A percentile compares a stretch with the other conserved stretches of the same genome.
These are phyloP conservation scores for Aspergillus alliaceus DNA, from an alignment of 2,329 filamentous ascomycete species.

Conservation along the genomic window DNA sequence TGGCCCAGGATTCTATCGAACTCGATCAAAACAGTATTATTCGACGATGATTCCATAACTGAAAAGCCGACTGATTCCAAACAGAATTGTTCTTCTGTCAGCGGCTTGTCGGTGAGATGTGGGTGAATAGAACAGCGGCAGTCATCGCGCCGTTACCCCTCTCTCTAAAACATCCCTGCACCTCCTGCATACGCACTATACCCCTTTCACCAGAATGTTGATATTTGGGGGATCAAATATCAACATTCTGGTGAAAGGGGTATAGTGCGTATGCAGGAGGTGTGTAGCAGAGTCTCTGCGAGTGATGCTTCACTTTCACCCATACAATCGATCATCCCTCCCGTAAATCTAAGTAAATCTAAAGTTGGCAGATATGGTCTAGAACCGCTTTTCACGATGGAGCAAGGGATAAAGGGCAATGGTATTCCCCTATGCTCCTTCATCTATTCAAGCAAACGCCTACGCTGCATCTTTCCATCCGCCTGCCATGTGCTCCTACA, in stretches of 20 bases:
- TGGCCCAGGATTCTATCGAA: no score
- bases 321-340: neutral
- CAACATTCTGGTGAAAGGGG: neutral
- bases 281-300: neutral
- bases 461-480: neutral
- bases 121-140: neutral
- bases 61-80: no score
- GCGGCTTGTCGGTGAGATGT: neutral
- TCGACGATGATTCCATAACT: no score
- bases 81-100: neutral
- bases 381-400: neutral
- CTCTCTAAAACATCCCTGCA: neutral
- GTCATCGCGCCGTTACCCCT: neutral
- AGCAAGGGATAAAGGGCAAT: neutral
- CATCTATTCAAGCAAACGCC: neutral
- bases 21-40: no score
- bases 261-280: neutral
- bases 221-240: neutral
- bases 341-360: neutral
- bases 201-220: neutral
- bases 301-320: no score
- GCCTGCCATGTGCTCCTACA: neutral
- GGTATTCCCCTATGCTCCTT: neutral
- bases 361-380: neutral
- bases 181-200: neutral